Conservation (phyloP, 495 filamentous ascomycete species). For the Sordaria brevicollis region DNA sequence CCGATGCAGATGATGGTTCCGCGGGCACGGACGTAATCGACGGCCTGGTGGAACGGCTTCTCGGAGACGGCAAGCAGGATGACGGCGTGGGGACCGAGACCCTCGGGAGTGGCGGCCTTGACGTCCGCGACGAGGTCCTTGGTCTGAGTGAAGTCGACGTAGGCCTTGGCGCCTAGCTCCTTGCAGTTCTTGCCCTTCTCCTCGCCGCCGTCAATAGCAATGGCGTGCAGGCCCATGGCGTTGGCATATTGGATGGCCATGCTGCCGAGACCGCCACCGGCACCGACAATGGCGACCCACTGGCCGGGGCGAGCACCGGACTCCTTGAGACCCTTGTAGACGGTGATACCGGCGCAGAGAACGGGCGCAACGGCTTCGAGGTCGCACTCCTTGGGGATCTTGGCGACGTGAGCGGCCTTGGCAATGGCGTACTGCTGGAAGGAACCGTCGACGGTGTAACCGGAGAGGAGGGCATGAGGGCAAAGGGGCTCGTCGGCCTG, state of each 20-base stretch:
- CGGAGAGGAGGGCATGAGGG: conserved; percentile 58
- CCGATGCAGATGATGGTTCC: conserved; percentile 80
- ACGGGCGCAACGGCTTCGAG: conserved; percentile 75
- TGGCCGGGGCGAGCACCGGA: conserved; percentile 63
- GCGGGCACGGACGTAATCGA: conserved; percentile 66
- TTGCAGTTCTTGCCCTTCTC: conserved; percentile 65
- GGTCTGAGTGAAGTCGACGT: conserved; percentile 66
- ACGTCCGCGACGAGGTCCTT: conserved; percentile 76
- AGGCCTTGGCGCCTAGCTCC: conserved; percentile 56
- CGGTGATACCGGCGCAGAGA: conserved; percentile 82
- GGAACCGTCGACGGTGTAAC: conserved; percentile 83
- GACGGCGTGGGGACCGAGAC: conserved; percentile 79
- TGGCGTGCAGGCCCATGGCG: conserved; percentile 72
- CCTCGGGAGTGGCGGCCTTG: conserved; percentile 63
- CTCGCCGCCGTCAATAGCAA: conserved; percentile 71
- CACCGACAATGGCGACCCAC: conserved; percentile 77
- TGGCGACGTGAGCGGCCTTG: conserved; percentile 72
- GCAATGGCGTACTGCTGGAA: conserved; percentile 90
- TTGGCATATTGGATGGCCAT: conserved; percentile 79
- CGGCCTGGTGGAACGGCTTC: conserved; percentile 89
- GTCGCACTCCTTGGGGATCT: conserved; percentile 61
- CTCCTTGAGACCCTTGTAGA: conserved; percentile 89
- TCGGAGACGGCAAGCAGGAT: conserved; percentile 76
- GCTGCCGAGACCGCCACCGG: conserved; percentile 76
- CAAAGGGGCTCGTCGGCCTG: conserved; percentile 63